Evolutionary conservation across 2,329 filamentous ascomycete species (phyloP).

Genomic region (Paracorniculantispora psalliotae): DNA sequence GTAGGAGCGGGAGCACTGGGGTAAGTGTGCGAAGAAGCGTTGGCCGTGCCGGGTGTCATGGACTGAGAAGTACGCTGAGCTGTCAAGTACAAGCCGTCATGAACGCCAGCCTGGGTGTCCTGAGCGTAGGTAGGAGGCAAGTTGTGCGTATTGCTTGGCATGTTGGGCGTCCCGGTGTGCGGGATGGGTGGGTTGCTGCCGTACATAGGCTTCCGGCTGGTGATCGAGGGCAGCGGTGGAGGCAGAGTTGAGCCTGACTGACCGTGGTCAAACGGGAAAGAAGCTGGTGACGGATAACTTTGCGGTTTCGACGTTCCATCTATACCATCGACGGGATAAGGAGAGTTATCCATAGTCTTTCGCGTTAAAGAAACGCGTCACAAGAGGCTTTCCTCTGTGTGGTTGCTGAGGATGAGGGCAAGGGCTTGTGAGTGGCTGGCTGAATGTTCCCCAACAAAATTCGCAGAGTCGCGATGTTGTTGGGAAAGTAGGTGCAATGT

Average conservation of each 20-base stretch:
- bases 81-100: conserved; percentile 50
- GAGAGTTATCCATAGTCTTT: conserved; percentile 50
- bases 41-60: conserved; percentile 64
- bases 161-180: conserved; percentile 57
- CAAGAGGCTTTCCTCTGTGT: conserved; percentile 18
- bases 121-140: conserved; percentile 50
- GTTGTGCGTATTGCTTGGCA: conserved; percentile 49
- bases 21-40: conserved; percentile 65
- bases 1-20: conserved; percentile 68
- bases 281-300: conserved; percentile 47
- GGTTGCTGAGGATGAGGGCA: conserved; percentile 12
- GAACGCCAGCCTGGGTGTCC: conserved; percentile 42
- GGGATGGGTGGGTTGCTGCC: conserved; percentile 57
- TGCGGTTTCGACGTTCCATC: conserved; percentile 45
- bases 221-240: conserved; percentile 45
- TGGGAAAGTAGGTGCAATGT: no score
- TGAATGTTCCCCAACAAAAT: no score
- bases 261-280: conserved; percentile 47
- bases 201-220: conserved; percentile 43
- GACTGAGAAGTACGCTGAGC: conserved; percentile 48
- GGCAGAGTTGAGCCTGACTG: conserved; percentile 49
- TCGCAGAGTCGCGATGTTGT: no score
- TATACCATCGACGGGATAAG: conserved; percentile 52
- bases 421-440: no score
- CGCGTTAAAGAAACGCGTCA: conserved; percentile 30